Conservation (phyloP, 805 yeast genomes). For the Candida lessepsii region DNA sequence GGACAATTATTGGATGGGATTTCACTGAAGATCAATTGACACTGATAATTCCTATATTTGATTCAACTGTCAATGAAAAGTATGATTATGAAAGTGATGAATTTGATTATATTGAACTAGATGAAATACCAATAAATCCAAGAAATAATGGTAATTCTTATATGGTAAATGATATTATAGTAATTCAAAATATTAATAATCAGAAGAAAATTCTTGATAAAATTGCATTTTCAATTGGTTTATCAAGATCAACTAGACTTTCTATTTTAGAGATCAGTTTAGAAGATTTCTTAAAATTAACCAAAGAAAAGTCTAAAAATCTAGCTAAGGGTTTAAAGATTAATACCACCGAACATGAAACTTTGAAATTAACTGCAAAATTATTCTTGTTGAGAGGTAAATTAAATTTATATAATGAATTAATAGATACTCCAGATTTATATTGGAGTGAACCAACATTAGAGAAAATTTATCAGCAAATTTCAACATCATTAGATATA, state of each 20-base stretch:
- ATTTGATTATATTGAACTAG: constrained; percentile 67
- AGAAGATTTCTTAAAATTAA: constrained; percentile 63
- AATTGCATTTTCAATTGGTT: constrained; percentile 85
- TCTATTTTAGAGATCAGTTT: constrained; percentile 74
- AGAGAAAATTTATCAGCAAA: constrained; percentile 70
- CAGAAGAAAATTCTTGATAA: constrained; percentile 61
- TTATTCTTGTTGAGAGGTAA: constrained; percentile 76
- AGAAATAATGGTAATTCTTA: constrained; percentile 30
- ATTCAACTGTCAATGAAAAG: constrained; percentile 41
- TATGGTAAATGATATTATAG: constrained; percentile 68
- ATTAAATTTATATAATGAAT: constrained; percentile 79
- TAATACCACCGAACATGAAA: constrained; percentile 52
- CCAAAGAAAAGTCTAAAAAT: constrained; percentile 62
- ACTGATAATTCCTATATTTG: constrained; percentile 51
- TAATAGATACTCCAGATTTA: constrained; percentile 88
- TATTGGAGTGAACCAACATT: constrained; percentile 91
- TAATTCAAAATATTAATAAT: constrained; percentile 51
- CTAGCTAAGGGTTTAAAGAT: constrained; percentile 59
- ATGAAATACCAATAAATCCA: constrained; percentile 22
- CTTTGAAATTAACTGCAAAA: constrained; percentile 68
- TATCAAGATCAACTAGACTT: constrained; percentile 81
- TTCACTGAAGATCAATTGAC: constrained; percentile 54
- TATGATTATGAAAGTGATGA: constrained; percentile 74
- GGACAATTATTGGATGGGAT: constrained; percentile 85
- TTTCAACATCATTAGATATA: constrained; percentile 73